Evolutionary conservation across 441 rosid genomes (phyloP), one percentile per base, ranked within the genome.

Genomic region (Pelargonium citronellum): DNA sequence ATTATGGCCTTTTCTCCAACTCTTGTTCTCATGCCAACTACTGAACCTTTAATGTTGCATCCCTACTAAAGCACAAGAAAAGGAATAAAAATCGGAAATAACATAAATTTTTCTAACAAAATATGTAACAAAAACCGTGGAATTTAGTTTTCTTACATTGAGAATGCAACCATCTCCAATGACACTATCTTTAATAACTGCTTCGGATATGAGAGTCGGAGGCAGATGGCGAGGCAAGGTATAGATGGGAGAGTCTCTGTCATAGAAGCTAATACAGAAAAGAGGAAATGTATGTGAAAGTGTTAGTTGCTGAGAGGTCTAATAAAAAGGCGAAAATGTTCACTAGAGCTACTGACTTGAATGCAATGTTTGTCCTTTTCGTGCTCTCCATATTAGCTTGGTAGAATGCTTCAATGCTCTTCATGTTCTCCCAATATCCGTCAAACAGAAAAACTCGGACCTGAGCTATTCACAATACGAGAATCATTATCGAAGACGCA

Each of bases 141-240:
- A 30, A 30, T 30, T 3, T 30, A 30, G 37, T 53, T 53, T 51
- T 51, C 86, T 81, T 87, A 91, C 97, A 77, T 88, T 74, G 70
- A 91, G 82, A 66, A 84, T 79, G 85, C 98, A 89, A 15, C 96
- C 98, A 74, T 89, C 91, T 71, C 92, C 96, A 20, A 92, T 80
- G 1, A 89, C 83, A 76, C 90, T 82, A 55, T 91, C 82, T 51
- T 78, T 77, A 71, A 92, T 83, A 22, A 79, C 71, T 37, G 91
- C 91, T 71, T 82, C 89, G 41, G 70, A 73, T 62, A 88, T 68
- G 15, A 76, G 62, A 60, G 83, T 85, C 12, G 97, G 94, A 72
- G 97, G 98, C 70, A 86, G 81, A 76, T 77, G 81, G 9, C 94
- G 79, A 15, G 97, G 92, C 84, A 84, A 76, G 16, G 94, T 87